A percentile compares a stretch with the other conserved stretches of the same genome.
Evolutionary conservation across 1,284 basidiomycete genomes (phyloP).

Genomic region (Thecaphora thlaspeos): DNA sequence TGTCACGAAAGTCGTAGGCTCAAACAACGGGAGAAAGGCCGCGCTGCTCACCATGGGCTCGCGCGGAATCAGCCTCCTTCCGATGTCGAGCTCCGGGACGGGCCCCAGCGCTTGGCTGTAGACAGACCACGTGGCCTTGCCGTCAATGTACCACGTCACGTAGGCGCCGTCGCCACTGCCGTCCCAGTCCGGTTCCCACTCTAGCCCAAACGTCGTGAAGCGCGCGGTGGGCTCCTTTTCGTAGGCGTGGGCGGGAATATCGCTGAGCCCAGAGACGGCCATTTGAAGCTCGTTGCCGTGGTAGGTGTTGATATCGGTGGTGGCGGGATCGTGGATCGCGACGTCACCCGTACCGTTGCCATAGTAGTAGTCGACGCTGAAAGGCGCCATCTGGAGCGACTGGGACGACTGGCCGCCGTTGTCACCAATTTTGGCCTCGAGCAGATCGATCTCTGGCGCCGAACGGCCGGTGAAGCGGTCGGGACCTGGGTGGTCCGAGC

Average conservation of each 20-base stretch:
- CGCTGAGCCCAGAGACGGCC: conserved; percentile 49
- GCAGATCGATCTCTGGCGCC: conserved; percentile 57
- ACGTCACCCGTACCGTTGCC: conserved; percentile 32
- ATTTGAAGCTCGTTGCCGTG: conserved; percentile 54
- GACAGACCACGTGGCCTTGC: conserved; percentile 49
- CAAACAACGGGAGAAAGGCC: too few relatives aligned
- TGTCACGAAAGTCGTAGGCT: too few relatives aligned
- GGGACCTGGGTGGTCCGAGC: conserved; percentile 52
- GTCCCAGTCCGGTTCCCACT: conserved; percentile 55
- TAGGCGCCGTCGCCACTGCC: conserved; percentile 33
- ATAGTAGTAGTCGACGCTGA: conserved; percentile 52
- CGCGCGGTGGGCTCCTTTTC: conserved; percentile 14
- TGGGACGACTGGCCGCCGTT: conserved; percentile 46
- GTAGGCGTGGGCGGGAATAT: conserved; percentile 46
- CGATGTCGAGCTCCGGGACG: conserved; percentile 35
- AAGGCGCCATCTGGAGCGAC: conserved; percentile 57
- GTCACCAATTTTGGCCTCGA: conserved; percentile 63
- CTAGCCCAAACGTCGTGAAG: conserved; percentile 52
- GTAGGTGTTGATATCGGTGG: conserved; percentile 48
- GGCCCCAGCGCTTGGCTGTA: conserved; percentile 32
- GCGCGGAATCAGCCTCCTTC: conserved; percentile 39
- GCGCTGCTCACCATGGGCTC: conserved; percentile 44
- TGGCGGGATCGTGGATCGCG: conserved; percentile 35
- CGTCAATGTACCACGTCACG: conserved; percentile 54
- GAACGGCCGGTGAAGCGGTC: conserved; percentile 44